A percentile compares a stretch with the other conserved stretches of the same genome.
Evolutionary conservation across 805 yeast genomes (phyloP).

Genomic region (Candida mattraensis): DNA sequence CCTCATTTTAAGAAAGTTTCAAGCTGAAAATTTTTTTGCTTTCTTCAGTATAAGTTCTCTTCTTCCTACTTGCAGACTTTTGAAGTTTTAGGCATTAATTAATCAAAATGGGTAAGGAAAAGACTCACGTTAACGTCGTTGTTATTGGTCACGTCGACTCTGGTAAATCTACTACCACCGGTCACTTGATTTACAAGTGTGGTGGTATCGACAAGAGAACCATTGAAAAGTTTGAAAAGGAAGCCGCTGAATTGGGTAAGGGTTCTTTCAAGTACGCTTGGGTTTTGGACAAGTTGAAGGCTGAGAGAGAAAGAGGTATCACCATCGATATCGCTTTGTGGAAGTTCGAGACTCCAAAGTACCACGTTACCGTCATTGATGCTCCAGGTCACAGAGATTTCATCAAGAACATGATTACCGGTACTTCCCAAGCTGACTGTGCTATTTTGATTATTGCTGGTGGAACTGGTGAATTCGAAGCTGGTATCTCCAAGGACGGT

Average conservation of each 20-base stretch:
- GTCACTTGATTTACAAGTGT: slow-evolving; percentile 98
- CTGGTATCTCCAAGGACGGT: slow-evolving; percentile 93
- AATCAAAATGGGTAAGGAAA: slow-evolving; percentile 74
- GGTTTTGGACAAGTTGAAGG: slow-evolving; percentile 94
- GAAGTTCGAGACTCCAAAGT: slow-evolving; percentile 66
- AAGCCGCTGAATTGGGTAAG: slow-evolving; percentile 96
- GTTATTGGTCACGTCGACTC: slow-evolving; percentile 99
- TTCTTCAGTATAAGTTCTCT: no score
- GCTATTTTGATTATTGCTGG: slow-evolving; percentile 89
- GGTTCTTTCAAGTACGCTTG: slow-evolving; percentile 98
- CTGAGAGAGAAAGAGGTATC: slow-evolving; percentile 97
- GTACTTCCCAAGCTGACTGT: slow-evolving; percentile 93
- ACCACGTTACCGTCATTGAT: slow-evolving; percentile 83
- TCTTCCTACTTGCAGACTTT: slow-evolving; percentile 3
- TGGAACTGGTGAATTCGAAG: slow-evolving; percentile 93
- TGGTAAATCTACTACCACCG: slow-evolving; percentile 98
- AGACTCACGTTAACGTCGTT: slow-evolving; percentile 98
- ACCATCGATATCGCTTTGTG: slow-evolving; percentile 91
- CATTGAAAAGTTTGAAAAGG: slow-evolving; percentile 97
- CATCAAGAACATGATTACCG: slow-evolving; percentile 95
- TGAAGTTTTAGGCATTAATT: slow-evolving; percentile 2
- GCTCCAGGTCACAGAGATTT: slow-evolving; percentile 97
- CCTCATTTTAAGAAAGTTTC: neutral
- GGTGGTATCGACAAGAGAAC: slow-evolving; percentile 99
- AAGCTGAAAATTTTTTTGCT: slow-evolving; percentile 5